Percentiles rank a stretch among this genome's conserved stretches.
These are phyloP conservation scores for Blastobotrys malaysiensis DNA, from an alignment of 1,139 yeast genomes.

Conservation along the genomic window DNA sequence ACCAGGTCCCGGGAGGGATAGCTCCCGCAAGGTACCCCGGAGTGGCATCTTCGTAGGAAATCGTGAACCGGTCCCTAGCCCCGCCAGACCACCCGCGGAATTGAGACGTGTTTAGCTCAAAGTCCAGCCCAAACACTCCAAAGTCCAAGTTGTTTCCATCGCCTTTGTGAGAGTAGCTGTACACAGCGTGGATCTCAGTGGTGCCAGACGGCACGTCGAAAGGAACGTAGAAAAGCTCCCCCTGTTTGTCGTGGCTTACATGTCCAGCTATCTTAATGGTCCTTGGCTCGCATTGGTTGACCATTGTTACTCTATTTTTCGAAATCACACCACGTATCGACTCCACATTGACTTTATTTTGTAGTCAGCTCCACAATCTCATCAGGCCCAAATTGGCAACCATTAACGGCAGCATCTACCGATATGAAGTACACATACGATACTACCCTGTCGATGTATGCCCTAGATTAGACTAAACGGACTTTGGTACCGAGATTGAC, in stretches of 20 bases:
- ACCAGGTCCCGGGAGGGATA: slow-evolving; percentile 15
- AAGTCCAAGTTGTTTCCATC: slow-evolving; percentile 13
- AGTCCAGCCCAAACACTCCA: slow-evolving; percentile 13
- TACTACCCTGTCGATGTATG: too few species aligned
- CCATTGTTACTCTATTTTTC: background rate
- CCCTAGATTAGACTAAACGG: too few species aligned
- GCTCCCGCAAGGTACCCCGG: slow-evolving; percentile 18
- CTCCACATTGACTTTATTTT: background rate
- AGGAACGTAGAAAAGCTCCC: slow-evolving; percentile 6
- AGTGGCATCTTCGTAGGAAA: slow-evolving; percentile 13
- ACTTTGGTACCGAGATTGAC: too few species aligned
- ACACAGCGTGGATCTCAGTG: slow-evolving; percentile 11
- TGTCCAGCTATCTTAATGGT: background rate
- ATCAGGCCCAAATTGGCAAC: background rate
- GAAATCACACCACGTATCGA: background rate
- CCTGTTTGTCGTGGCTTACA: background rate
- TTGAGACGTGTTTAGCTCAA: slow-evolving; percentile 4
- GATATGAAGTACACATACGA: background rate
- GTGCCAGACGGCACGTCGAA: slow-evolving; percentile 14
- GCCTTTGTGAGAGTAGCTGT: slow-evolving; percentile 5
- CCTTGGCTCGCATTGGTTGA: background rate
- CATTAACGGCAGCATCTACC: background rate
- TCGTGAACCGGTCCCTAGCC: slow-evolving; percentile 10
- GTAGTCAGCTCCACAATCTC: background rate
- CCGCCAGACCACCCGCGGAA: slow-evolving; percentile 18